These are phyloP conservation scores for Penicillium ucsense DNA, from an alignment of 495 filamentous ascomycete species.

Conservation along the genomic window DNA sequence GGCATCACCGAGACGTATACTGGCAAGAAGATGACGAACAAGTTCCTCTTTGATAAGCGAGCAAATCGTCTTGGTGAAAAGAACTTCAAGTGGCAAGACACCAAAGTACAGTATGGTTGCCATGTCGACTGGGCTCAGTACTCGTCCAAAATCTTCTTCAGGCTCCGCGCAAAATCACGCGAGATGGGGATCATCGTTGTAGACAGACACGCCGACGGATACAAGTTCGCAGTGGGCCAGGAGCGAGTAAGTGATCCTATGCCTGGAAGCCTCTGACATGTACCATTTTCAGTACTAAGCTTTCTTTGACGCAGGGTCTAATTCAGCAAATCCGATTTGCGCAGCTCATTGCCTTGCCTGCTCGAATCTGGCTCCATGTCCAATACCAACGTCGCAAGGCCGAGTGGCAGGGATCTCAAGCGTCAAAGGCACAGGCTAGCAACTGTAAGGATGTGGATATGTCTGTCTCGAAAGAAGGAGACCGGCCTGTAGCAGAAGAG, in stretches of 20 bases:
- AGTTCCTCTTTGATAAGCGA: background rate
- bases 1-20: background rate
- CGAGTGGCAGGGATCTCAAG: background rate
- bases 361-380: conserved; percentile 5
- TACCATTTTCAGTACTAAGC: no score
- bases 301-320: no score
- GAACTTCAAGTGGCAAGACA: background rate
- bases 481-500: no score
- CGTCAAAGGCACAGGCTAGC: background rate
- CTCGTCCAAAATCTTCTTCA: background rate
- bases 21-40: background rate
- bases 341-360: conserved; percentile 4
- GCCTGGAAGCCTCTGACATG: no score
- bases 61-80: background rate
- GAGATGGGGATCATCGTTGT: conserved; percentile 4
- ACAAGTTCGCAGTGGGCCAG: background rate
- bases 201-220: background rate
- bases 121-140: background rate
- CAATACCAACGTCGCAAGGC: background rate
- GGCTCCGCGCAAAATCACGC: background rate
- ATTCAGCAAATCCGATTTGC: background rate
- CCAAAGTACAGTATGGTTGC: background rate
- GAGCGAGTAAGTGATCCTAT: background rate
- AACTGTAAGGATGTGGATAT: no score
- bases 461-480: no score